Evolutionary conservation across 2,329 filamentous ascomycete genomes (phyloP).

Genomic region (Fusarium lateritium): DNA sequence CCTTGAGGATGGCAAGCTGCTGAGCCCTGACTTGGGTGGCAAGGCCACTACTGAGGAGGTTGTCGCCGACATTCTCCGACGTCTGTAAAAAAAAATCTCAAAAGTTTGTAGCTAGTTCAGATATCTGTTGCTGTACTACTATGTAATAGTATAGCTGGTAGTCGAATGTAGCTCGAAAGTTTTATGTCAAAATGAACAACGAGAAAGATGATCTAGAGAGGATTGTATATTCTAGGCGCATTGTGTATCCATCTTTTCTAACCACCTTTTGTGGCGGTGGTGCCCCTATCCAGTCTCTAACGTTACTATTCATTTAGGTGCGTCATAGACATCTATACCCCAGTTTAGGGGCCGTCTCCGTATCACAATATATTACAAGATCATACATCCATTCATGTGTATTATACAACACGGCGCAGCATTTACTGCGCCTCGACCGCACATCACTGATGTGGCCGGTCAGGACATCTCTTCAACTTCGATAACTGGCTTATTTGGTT

Average conservation of each 20-base stretch:
- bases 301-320: constrained; percentile 27
- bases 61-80: constrained; percentile 86
- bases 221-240: constrained; percentile 44
- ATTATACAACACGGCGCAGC: constrained; percentile 43
- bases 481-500: constrained; percentile 60
- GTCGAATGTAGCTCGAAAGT: constrained; percentile 13
- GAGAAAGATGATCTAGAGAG: constrained; percentile 37
- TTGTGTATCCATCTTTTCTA: constrained; percentile 33
- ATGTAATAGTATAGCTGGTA: constrained; percentile 1
- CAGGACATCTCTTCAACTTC: constrained; percentile 7
- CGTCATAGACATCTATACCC: constrained; percentile 37
- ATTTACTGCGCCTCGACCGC: constrained; percentile 18
- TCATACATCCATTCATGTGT: constrained; percentile 43
- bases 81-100: constrained; percentile 69
- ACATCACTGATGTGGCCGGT: constrained; percentile 14
- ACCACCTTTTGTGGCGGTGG: constrained; percentile 7
- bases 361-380: constrained; percentile 49
- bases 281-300: constrained; percentile 18
- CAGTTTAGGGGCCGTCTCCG: constrained; percentile 16
- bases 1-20: constrained; percentile 83
- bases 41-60: constrained; percentile 89
- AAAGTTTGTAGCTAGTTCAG: constrained; percentile 25
- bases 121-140: constrained; percentile 7
- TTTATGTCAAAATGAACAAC: constrained; percentile 12
- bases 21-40: constrained; percentile 93